Evolutionary conservation across 768 basidiomycete genomes (phyloP), one percentile per base, ranked within the genome.

Genomic region (Dendrothele bispora): DNA sequence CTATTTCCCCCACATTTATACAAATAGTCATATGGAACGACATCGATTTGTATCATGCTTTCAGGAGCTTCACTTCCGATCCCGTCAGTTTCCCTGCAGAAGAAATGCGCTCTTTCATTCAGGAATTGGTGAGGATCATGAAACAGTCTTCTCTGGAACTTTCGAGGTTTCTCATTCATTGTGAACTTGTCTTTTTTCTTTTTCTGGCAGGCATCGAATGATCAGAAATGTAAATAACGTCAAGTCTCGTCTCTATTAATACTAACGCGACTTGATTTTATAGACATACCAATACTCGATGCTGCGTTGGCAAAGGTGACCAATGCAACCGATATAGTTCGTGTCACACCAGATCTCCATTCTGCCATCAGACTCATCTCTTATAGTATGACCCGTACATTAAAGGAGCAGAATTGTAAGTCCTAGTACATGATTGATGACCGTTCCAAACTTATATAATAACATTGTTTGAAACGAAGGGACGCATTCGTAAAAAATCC

Each of bases 11-110:
- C n/a, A n/a, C n/a, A n/a, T n/a, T n/a, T n/a, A n/a, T n/a, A n/a
- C n/a, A n/a, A n/a, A n/a, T 29, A 84, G 84, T 81, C 36, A 86
- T 86, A 74, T 88, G 86, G 86, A 87, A 84, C 57, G 86, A 88
- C 54, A 85, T 88, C 50, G 86, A 88, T 63, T 52, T 88, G 43
- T 88, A 86, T 55, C 80, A 86, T 54, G 78, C 83, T 24, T 69
- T 75, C 29, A 73, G 86, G 12, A 85, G 85, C 62, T 86, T 87
- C 53, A 88, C 86, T 4, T 64, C 75, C 6, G 85, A 87, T 59
- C 84, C 84, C 12, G 74, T 80, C 24, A 75, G 69, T 36, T 88
- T 80, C 69, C 80, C 85, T 5, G 66, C 59, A 14, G 71, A 77
- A 15, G 77, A 82, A 50, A 64, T 86, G 56, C 63, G 66, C 20